These are phyloP conservation scores for Alternaria novae-zelandiae DNA, from an alignment of 2,329 filamentous ascomycete genomes.

Conservation along the genomic window DNA sequence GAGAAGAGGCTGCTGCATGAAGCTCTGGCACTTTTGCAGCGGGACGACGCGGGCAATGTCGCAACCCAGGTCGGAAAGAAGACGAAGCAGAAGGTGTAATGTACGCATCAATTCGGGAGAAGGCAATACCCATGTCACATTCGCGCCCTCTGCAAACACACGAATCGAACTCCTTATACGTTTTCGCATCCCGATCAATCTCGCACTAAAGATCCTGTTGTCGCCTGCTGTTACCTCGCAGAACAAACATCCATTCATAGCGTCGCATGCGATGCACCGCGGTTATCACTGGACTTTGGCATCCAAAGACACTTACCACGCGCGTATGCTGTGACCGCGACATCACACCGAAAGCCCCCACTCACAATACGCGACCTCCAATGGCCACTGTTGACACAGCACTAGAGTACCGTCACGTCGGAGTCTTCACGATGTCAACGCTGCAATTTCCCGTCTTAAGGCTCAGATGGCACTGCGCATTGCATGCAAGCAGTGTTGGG, in stretches of 20 bases:
- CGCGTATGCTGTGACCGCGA: not conserved
- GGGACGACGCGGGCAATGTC: not conserved
- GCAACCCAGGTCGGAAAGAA: not conserved
- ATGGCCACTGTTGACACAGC: not conserved
- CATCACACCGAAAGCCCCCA: not conserved
- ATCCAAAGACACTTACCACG: too few relatives aligned
- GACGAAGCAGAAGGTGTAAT: not conserved
- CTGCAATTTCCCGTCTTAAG: not conserved
- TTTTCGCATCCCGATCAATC: not conserved
- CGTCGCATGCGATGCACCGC: not conserved
- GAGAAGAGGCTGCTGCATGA: slow-evolving; percentile 28
- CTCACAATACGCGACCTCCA: not conserved
- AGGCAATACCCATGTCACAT: not conserved
- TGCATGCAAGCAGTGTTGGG: too few relatives aligned
- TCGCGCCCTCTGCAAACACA: not conserved
- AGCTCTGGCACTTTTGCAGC: slow-evolving; percentile 10
- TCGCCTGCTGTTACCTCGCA: too few relatives aligned
- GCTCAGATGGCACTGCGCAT: not conserved
- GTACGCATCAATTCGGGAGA: not conserved
- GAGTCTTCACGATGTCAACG: fast-evolving
- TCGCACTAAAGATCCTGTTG: not conserved
- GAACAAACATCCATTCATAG: not conserved
- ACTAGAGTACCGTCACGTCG: not conserved
- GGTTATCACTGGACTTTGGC: too few relatives aligned
- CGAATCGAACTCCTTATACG: not conserved